A percentile compares a stretch with the other conserved stretches of the same genome.
Evolutionary conservation across 2,329 filamentous ascomycete genomes (phyloP).

Genomic region (Aspergillus niger): DNA sequence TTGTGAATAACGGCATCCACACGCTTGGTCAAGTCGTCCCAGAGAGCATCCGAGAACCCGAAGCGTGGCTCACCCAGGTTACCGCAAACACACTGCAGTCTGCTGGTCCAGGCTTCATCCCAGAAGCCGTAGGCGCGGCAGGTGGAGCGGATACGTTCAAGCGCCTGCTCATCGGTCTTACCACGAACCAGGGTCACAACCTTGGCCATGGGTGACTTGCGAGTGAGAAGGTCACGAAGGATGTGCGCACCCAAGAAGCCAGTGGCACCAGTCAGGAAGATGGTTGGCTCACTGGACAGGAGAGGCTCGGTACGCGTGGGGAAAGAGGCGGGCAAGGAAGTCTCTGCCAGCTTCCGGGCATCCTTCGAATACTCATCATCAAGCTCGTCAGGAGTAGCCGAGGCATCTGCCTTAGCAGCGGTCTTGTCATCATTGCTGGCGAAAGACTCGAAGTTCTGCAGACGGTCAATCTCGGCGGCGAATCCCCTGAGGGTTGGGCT

Average conservation of each 20-base stretch:
- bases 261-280: slow-evolving; percentile 86
- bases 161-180: slow-evolving; percentile 60
- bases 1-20: slow-evolving; percentile 81
- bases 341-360: slow-evolving; percentile 48
- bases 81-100: slow-evolving; percentile 70
- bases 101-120: slow-evolving; percentile 62
- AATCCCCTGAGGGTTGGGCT: slow-evolving; percentile 64
- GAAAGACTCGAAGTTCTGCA: slow-evolving; percentile 51
- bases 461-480: slow-evolving; percentile 56
- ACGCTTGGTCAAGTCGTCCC: slow-evolving; percentile 64
- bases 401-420: slow-evolving; percentile 46
- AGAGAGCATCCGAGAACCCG: slow-evolving; percentile 67
- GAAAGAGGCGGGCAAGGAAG: slow-evolving; percentile 53
- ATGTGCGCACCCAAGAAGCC: slow-evolving; percentile 86
- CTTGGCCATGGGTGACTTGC: slow-evolving; percentile 57
- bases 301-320: slow-evolving; percentile 37
- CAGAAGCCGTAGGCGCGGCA: slow-evolving; percentile 79
- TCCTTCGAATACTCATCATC: slow-evolving; percentile 55
- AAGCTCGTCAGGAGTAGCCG: slow-evolving; percentile 34
- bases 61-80: slow-evolving; percentile 73
- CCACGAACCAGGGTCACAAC: slow-evolving; percentile 77
- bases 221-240: slow-evolving; percentile 70
- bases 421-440: slow-evolving; percentile 43
- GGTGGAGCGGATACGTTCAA: slow-evolving; percentile 67
- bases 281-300: slow-evolving; percentile 51